Evolutionary conservation across 169 alveolate genomes (phyloP).

Genomic region (Plasmodium ovale): DNA sequence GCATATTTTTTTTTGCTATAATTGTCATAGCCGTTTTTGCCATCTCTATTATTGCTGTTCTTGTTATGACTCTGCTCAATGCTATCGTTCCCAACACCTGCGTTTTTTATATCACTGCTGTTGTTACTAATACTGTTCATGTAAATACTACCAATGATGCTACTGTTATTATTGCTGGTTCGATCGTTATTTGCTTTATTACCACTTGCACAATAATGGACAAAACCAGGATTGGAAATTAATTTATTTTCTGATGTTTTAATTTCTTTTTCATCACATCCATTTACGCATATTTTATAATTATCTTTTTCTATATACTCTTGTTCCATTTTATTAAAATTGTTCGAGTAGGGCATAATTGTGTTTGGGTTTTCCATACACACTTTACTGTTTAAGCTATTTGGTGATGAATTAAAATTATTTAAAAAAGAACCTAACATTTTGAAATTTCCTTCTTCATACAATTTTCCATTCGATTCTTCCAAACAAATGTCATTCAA

Average conservation of each 20-base stretch:
- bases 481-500: constrained; percentile 6
- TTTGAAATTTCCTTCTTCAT: not conserved
- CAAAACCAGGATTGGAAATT: not conserved
- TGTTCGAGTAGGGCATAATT: constrained; percentile 2
- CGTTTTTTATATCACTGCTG: not conserved
- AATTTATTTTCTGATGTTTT: constrained; percentile 2
- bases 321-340: constrained; percentile 1
- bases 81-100: not conserved
- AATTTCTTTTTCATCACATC: not conserved
- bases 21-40: not conserved
- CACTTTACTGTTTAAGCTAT: constrained; percentile 2
- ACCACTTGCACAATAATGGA: not conserved
- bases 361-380: not conserved
- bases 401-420: constrained; percentile 5
- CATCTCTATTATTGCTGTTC: not conserved
- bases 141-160: not conserved
- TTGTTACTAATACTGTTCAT: not conserved
- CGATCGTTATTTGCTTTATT: not conserved
- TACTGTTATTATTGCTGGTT: not conserved
- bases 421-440: constrained; percentile 3
- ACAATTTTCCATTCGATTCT: not conserved
- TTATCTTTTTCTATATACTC: not conserved
- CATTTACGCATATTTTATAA: not conserved
- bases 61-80: not conserved
- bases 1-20: not conserved